These are phyloP conservation scores for Citrus mangshanensis DNA, from an alignment of 345 rosid genomes.

Conservation along the genomic window DNA sequence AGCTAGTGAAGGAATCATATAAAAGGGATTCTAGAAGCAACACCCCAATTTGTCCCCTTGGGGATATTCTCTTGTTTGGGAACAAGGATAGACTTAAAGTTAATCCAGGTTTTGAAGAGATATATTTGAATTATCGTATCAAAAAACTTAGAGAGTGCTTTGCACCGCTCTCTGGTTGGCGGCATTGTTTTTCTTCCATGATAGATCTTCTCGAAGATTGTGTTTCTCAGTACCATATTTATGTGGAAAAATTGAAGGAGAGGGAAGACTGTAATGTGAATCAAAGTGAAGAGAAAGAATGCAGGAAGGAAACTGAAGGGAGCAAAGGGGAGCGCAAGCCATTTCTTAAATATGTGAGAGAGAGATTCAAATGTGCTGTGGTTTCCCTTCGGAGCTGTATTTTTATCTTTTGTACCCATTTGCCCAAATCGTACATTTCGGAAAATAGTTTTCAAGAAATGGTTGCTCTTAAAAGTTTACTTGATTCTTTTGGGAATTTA, in stretches of 20 bases:
- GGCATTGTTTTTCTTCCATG: background rate
- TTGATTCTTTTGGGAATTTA: slow-evolving; percentile 17
- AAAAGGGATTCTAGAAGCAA: background rate
- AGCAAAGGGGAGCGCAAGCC: background rate
- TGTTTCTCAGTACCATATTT: background rate
- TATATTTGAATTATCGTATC: background rate
- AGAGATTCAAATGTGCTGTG: background rate
- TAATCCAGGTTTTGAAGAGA: background rate
- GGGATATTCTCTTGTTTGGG: background rate
- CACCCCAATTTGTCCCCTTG: background rate
- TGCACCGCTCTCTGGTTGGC: background rate
- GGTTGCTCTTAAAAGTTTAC: slow-evolving; percentile 8
- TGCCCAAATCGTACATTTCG: slow-evolving; percentile 20
- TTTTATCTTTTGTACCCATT: slow-evolving; percentile 25
- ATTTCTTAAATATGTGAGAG: slow-evolving; percentile 22
- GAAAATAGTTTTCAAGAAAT: slow-evolving; percentile 15
- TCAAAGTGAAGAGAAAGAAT: background rate
- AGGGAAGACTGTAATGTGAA: too few relatives aligned
- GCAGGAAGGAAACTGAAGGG: background rate
- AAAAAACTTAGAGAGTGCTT: background rate
- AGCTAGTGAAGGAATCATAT: background rate
- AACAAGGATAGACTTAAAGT: background rate
- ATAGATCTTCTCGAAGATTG: background rate
- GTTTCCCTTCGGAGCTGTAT: slow-evolving; percentile 25
- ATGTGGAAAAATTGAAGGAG: too few relatives aligned